Conservation (phyloP, 2,329 filamentous ascomycete genomes). For the Huntiella omanensis region DNA sequence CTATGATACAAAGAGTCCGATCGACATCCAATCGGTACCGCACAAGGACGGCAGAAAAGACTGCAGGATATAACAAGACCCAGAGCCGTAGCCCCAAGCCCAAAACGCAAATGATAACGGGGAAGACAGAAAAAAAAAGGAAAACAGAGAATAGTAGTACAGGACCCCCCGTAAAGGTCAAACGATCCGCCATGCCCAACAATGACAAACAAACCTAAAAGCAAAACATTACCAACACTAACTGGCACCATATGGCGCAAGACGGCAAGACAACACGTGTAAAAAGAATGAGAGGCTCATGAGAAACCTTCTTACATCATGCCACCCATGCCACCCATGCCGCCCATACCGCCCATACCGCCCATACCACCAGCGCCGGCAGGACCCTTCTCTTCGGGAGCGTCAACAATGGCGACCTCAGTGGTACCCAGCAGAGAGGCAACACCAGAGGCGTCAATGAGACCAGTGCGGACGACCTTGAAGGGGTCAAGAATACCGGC, state of each 20-base stretch:
- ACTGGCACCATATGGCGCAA: not conserved
- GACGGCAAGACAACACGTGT: not conserved
- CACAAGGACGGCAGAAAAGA: not conserved
- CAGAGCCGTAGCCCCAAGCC: slow-evolving; percentile 1
- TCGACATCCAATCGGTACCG: not conserved
- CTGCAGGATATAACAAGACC: not conserved
- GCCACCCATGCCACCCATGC: slow-evolving; percentile 30
- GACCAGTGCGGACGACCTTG: slow-evolving; percentile 96
- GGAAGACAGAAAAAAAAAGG: slow-evolving; percentile 2
- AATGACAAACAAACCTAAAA: slow-evolving; percentile 1
- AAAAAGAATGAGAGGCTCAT: not conserved
- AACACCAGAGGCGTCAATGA: slow-evolving; percentile 87
- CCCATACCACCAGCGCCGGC: slow-evolving; percentile 44
- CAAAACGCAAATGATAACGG: slow-evolving; percentile 6
- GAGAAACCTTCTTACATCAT: slow-evolving; percentile 33
- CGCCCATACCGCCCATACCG: slow-evolving; percentile 44
- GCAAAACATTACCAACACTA: not conserved
- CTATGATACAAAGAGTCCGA: slow-evolving; percentile 7
- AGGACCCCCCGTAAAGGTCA: not conserved
- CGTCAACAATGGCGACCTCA: slow-evolving; percentile 94
- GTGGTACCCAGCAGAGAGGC: slow-evolving; percentile 94
- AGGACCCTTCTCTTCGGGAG: slow-evolving; percentile 74
- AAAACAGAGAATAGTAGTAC: slow-evolving; percentile 1
- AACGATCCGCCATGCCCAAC: not conserved
- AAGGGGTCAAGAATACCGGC: slow-evolving; percentile 96